Evolutionary conservation across 345 rosid genomes (phyloP).

Genomic region (Eucalyptus guilfoylei): DNA sequence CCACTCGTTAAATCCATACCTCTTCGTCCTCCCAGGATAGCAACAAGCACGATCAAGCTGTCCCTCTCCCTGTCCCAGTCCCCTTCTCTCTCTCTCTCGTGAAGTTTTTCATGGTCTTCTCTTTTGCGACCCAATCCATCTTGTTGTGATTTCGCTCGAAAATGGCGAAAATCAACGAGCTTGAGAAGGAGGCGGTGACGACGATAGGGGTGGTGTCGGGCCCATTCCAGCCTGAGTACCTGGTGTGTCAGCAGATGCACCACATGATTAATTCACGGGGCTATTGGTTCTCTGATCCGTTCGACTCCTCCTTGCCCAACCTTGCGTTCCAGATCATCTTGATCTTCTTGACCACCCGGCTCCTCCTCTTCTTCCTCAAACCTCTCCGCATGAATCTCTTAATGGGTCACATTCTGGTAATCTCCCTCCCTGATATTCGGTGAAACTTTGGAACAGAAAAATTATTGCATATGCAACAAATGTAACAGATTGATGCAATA

Average conservation of each 20-base stretch:
- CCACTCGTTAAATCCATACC: neutral
- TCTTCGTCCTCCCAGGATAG: neutral
- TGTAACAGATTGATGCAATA: neutral
- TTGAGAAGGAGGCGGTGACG: neutral
- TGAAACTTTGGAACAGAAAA: neutral
- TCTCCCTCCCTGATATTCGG: neutral
- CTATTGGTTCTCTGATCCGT: neutral
- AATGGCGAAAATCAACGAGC: neutral
- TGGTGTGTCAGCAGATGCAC: neutral
- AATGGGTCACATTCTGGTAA: neutral
- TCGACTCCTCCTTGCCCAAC: neutral
- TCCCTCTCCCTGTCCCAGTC: too few species aligned
- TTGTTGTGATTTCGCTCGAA: neutral
- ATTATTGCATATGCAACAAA: neutral
- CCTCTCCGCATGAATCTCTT: neutral
- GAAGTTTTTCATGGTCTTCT: neutral
- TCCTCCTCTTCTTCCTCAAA: neutral
- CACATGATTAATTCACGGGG: neutral
- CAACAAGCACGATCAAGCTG: neutral
- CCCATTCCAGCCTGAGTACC: neutral
- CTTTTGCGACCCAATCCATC: neutral
- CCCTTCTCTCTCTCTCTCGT: too few species aligned
- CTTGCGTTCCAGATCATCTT: neutral
- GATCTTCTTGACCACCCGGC: neutral
- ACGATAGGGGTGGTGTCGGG: neutral